Base-by-base conservation (phyloP, 768 basidiomycete genomes). In the Boletus rufocinnamomeus region DNA sequence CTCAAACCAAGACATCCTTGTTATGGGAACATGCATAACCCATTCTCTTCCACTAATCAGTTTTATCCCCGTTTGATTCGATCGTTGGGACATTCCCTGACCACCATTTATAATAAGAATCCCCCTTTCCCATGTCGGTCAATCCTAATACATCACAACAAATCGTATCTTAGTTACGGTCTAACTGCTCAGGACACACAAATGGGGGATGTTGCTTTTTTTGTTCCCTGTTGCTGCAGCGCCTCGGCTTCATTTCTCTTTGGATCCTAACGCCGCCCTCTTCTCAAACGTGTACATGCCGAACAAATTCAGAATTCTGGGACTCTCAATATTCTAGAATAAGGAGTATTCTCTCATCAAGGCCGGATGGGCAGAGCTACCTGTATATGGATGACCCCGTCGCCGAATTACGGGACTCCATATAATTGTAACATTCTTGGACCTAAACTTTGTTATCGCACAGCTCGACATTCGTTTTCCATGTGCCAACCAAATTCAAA, bases 71-170 rank as follows among this genome's bases (percentile, higher is more conserved):
- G 61, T 64, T 60, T 40, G 56, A 54, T 25, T 30, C 55, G 16
- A 46, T 61, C 27, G 43, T 47, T 59, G 56, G 52, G 45, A 62
- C 40, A 19, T 61, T 58, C 61, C 56, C 55, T 56, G 46, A 60
- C 54, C 30, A 13, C 34, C 34, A 40, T 58, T 38, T 50, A 63
- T 62, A 66, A 61, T 54, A 55, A 41, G 52, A 51, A 40, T 40
- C 19, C 1, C 34, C 21, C 19, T 64, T 70, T 70, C 69, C 60
- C 69, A 73, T 73, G 62, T 23, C 21, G 28, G 54, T 58, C 63
- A 65, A 23, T 35, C 53, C 30, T 8, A 41, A 53, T 41, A 46
- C 34, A 56, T 54, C 58, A 54, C 43, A 57, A 59, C 54, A 61
- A 41, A 49, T 32, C 43, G 60, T 63, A 67, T 63, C 72, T 51